These are phyloP conservation scores for Xerocomellus chrysenteron DNA, from an alignment of 768 basidiomycete genomes.

Conservation along the genomic window DNA sequence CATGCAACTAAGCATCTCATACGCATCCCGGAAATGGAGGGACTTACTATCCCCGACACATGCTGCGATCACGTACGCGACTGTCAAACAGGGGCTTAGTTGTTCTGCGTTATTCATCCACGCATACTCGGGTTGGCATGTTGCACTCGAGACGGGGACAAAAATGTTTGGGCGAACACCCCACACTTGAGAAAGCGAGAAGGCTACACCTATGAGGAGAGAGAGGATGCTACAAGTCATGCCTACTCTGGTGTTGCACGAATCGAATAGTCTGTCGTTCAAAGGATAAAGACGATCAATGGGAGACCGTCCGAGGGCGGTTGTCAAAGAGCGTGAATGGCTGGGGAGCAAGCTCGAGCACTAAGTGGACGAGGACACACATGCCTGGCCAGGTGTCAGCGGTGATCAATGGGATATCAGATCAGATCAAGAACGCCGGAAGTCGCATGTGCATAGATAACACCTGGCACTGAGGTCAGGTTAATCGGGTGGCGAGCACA, in stretches of 20 bases:
- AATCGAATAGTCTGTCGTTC: neutral
- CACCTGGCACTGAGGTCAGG: neutral
- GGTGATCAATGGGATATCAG: constrained; percentile 4
- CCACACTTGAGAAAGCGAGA: constrained; percentile 5
- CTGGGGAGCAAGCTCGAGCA: neutral
- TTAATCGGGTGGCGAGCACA: neutral
- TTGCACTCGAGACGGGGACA: constrained; percentile 9
- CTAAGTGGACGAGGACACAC: neutral
- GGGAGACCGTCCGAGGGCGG: neutral
- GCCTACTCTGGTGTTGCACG: neutral
- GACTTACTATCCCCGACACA: constrained; percentile 27
- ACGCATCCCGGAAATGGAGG: neutral
- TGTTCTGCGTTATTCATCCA: constrained; percentile 28
- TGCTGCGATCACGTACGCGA: constrained; percentile 33
- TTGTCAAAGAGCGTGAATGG: neutral
- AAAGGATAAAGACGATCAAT: neutral
- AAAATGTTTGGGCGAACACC: constrained; percentile 11
- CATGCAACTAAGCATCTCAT: neutral
- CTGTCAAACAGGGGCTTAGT: constrained; percentile 22
- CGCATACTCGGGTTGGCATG: constrained; percentile 15
- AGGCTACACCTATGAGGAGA: neutral
- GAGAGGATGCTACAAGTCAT: constrained; percentile 2
- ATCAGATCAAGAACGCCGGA: neutral
- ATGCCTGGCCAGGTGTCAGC: neutral
- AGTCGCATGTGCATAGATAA: neutral